phyloP scores from a whole-genome alignment of 306 rosid genomes.

The Astragalus membranaceus region DNA sequence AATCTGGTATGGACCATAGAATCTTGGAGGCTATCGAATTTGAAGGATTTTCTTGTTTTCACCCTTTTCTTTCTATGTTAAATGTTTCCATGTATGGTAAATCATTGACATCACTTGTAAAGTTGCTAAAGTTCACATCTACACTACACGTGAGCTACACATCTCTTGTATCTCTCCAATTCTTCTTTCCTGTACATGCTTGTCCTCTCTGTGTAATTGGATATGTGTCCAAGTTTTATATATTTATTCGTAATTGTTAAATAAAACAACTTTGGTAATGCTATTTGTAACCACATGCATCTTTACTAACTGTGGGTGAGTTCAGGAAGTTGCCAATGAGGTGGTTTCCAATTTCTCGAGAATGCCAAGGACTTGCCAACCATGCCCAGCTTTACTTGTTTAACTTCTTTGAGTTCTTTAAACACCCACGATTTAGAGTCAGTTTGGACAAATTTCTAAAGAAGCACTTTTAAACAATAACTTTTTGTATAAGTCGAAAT shows the following conservation, averaged over 20 bases:
- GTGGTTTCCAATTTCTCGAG: slow-evolving; percentile 80
- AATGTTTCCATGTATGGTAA: neutral
- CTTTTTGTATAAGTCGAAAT: too few relatives aligned
- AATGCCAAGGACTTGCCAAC: slow-evolving; percentile 76
- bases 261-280: neutral
- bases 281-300: neutral
- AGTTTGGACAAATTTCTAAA: neutral
- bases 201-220: neutral
- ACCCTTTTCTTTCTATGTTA: neutral
- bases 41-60: neutral
- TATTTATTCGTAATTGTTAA: slow-evolving; percentile 15
- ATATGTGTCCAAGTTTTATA: neutral
- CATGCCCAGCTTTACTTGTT: slow-evolving; percentile 17
- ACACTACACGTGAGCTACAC: neutral
- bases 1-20: too few relatives aligned
- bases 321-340: slow-evolving; percentile 34
- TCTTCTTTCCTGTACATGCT: neutral
- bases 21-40: slow-evolving; percentile 3
- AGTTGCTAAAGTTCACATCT: neutral
- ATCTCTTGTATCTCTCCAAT: neutral
- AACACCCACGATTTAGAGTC: neutral
- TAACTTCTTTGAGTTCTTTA: neutral
- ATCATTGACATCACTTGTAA: slow-evolving; percentile 2
- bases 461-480: neutral
- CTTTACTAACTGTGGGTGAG: slow-evolving; percentile 49